phyloP scores from a whole-genome alignment of 345 rosid species.

The Gossypioides kirkii region DNA sequence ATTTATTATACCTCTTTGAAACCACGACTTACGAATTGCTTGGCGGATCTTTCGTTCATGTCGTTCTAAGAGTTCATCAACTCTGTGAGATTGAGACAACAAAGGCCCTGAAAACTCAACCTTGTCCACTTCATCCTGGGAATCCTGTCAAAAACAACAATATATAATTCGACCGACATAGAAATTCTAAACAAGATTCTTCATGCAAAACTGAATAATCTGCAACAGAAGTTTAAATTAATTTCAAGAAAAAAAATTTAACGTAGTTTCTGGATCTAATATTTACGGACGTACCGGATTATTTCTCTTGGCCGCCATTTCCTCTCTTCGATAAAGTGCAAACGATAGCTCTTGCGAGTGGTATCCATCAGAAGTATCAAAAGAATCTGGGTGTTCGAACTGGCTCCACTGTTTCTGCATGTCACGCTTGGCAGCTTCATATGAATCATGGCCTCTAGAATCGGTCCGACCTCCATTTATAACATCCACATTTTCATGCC shows the following conservation, averaged over 20 bases:
- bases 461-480: conserved; percentile 32
- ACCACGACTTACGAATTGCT: conserved; percentile 83
- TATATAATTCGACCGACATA: neutral
- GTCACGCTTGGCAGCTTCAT: conserved; percentile 47
- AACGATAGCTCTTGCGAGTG: conserved; percentile 79
- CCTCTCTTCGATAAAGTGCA: conserved; percentile 67
- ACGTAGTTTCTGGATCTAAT: conserved; percentile 20
- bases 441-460: conserved; percentile 53
- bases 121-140: conserved; percentile 50
- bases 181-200: neutral
- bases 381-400: conserved; percentile 78
- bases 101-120: conserved; percentile 89
- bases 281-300: conserved; percentile 55
- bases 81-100: conserved; percentile 64
- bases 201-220: conserved; percentile 3
- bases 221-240: conserved; percentile 16
- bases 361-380: conserved; percentile 80
- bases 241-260: conserved; percentile 15
- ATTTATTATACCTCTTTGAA: conserved; percentile 57
- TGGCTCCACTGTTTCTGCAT: conserved; percentile 70
- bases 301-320: conserved; percentile 52
- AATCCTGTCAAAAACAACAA: conserved; percentile 45
- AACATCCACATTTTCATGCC: conserved; percentile 32
- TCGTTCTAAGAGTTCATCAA: conserved; percentile 69
- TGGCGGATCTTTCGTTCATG: conserved; percentile 82